A percentile compares a stretch with the other conserved stretches of the same genome.
phyloP scores from a whole-genome alignment of 495 filamentous ascomycete species.

The Neurospora africana region DNA sequence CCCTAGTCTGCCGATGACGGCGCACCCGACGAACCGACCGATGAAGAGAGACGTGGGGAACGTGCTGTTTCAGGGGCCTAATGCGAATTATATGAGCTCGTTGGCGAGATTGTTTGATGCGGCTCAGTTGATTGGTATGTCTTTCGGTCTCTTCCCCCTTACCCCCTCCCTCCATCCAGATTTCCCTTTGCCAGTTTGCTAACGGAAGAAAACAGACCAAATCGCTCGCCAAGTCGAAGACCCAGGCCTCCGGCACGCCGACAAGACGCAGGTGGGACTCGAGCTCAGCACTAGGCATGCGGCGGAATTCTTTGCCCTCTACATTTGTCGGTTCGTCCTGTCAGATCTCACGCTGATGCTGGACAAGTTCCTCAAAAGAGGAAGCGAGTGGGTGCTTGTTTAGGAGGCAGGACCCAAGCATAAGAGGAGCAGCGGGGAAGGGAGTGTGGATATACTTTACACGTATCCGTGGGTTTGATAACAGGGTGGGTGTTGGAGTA shows the following conservation, averaged over 20 bases:
- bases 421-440: background rate
- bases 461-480: background rate
- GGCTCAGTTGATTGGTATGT: conserved; percentile 83
- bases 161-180: no score
- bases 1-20: conserved; percentile 74
- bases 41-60: conserved; percentile 58
- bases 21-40: conserved; percentile 46
- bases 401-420: conserved; percentile 22
- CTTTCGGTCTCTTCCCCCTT: background rate
- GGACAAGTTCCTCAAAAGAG: conserved; percentile 95
- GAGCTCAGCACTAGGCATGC: conserved; percentile 90
- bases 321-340: conserved; percentile 86
- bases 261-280: conserved; percentile 81
- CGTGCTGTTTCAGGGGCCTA: conserved; percentile 67
- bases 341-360: conserved; percentile 75
- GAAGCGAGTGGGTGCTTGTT: conserved; percentile 76
- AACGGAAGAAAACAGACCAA: conserved; percentile 54
- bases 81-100: conserved; percentile 81
- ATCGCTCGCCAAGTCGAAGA: conserved; percentile 94
- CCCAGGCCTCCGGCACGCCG: conserved; percentile 68
- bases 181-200: background rate
- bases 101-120: conserved; percentile 90
- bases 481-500: background rate
- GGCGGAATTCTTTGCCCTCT: conserved; percentile 96
- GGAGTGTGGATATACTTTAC: background rate